Conservation (phyloP, 2,329 filamentous ascomycete species). For the Didymella pinodella region DNA sequence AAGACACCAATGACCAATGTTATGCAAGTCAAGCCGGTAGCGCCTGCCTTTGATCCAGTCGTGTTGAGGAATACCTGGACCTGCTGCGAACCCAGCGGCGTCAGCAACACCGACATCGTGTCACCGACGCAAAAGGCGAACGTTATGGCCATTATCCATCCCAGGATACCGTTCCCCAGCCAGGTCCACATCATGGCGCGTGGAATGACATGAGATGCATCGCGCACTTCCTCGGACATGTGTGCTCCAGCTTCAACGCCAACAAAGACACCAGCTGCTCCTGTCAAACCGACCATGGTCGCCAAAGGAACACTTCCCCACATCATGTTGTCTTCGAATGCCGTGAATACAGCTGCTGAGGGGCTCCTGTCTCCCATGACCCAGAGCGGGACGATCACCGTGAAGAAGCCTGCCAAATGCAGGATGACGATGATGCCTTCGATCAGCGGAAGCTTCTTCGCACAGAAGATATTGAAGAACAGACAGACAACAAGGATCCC, state of each 20-base stretch:
- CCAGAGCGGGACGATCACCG: slow-evolving; percentile 47
- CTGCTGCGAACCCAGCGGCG: slow-evolving; percentile 29
- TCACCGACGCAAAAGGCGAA: slow-evolving; percentile 28
- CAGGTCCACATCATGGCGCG: slow-evolving; percentile 50
- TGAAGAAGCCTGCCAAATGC: slow-evolving; percentile 53
- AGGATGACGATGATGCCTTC: slow-evolving; percentile 34
- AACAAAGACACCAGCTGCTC: slow-evolving; percentile 36
- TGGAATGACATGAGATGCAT: slow-evolving; percentile 41
- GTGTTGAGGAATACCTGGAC: slow-evolving; percentile 39
- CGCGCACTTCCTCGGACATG: slow-evolving; percentile 43
- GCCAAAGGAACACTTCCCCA: slow-evolving; percentile 47
- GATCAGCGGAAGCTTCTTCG: slow-evolving; percentile 47
- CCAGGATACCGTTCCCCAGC: slow-evolving; percentile 48
- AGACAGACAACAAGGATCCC: slow-evolving; percentile 41
- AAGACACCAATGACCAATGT: slow-evolving; percentile 33
- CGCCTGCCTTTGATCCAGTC: slow-evolving; percentile 28
- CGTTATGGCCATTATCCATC: slow-evolving; percentile 42
- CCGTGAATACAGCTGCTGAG: slow-evolving; percentile 31
- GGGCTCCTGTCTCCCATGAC: slow-evolving; percentile 30
- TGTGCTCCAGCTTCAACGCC: slow-evolving; percentile 39
- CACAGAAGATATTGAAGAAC: slow-evolving; percentile 52
- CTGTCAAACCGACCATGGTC: slow-evolving; percentile 46
- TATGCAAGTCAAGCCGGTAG: slow-evolving; percentile 33
- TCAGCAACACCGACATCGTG: slow-evolving; percentile 21
- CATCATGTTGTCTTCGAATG: slow-evolving; percentile 43